Percentiles rank a stretch among this genome's conserved stretches.
Evolutionary conservation across 2,329 filamentous ascomycete species (phyloP).

Genomic region (Talaromyces atroroseus): DNA sequence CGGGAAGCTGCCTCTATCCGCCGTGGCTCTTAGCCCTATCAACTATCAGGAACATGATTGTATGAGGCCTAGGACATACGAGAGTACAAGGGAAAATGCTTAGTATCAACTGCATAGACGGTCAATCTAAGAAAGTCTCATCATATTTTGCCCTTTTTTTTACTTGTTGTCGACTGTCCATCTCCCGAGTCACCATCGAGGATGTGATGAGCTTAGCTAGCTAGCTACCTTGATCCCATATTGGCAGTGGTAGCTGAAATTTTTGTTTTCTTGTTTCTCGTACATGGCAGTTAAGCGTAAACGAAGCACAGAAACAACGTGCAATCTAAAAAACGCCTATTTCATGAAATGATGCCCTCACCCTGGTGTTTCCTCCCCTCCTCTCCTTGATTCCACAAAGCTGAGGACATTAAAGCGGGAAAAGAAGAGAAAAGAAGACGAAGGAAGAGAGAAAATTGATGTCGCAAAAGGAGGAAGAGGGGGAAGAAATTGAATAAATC

Average conservation of each 20-base stretch:
- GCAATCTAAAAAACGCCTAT: slow-evolving; percentile 9
- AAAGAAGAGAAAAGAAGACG: background rate
- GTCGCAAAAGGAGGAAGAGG: background rate
- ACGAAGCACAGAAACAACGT: background rate
- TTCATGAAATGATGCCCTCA: slow-evolving; percentile 1
- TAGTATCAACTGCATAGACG: background rate
- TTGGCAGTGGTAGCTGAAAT: background rate
- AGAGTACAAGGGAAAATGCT: background rate
- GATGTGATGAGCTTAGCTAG: background rate
- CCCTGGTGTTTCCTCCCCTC: background rate
- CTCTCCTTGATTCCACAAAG: background rate
- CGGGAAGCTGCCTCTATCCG: background rate
- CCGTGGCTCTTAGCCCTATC: background rate
- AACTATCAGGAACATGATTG: background rate
- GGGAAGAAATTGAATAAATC: slow-evolving; percentile 2
- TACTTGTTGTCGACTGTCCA: background rate
- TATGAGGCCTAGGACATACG: background rate
- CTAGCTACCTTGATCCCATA: background rate
- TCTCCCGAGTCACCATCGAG: background rate
- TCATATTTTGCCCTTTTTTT: background rate
- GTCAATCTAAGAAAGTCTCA: background rate
- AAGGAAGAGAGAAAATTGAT: background rate
- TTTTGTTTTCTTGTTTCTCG: background rate
- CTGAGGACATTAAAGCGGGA: background rate
- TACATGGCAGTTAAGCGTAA: background rate